Base-by-base conservation (phyloP, 2,329 filamentous ascomycete species). In the Fusarium abutilonis region DNA sequence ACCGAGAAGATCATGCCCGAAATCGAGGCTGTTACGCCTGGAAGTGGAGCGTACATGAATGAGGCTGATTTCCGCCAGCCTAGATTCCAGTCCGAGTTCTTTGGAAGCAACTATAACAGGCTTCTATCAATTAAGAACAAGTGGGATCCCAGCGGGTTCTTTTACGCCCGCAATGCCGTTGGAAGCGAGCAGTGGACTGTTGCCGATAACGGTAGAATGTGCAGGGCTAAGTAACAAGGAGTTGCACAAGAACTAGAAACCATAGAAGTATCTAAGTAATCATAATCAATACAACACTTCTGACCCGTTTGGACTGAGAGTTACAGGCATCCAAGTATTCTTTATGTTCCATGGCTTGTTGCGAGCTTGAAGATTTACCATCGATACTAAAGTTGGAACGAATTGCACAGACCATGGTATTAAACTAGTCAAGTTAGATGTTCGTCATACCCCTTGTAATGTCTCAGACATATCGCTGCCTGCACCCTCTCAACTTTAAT, bases 161-260 rank as follows among this genome's bases (percentile, higher is more conserved):
- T 83, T 32, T 82, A 83, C 48, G 80, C 78, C 10, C 67, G 66
- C 6, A 79, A 76, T n/a, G 79, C 75, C 4, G 83, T 86, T 6
- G 83, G 82, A 0, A 83, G 80, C 52, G 83, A 86, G 46, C 66
- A 65, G n/a, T 86, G 82, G 82, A 46, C 28, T 9, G 44, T 69
- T 29, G 36, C 29, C 10, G 32, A 42, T 1, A 28, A 55, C 29
- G 66, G 66, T 4, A 42, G 50, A 11, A 65, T 68, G 63, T 69
- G 67, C 19, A 52, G 19, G 21, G 44, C 55, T 6, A 40, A 14
- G 2, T 54, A 35, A 51, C 13, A 14, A 10, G 23, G 23, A 26
- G 9, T 10, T 29, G 28, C 8, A 3, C 9, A 29, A 10, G 8
- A 13, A 29, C 2, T 29, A 29, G 28, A 8, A 4, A 29, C 28